Percentiles rank a stretch among this genome's conserved stretches.
These are phyloP conservation scores for Yamadazyma triangularis DNA, from an alignment of 1,139 yeast species.

Conservation along the genomic window DNA sequence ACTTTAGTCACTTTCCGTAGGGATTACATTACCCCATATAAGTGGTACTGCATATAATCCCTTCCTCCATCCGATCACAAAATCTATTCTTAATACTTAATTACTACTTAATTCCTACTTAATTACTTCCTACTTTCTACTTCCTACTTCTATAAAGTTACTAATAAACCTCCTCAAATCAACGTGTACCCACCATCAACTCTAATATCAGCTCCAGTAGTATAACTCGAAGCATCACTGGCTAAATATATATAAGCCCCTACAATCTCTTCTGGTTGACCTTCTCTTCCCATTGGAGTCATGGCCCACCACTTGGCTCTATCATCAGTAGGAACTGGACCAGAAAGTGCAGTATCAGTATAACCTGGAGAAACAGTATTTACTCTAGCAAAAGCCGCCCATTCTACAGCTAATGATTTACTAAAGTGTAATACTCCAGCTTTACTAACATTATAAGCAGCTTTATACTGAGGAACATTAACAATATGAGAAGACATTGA, in stretches of 20 bases:
- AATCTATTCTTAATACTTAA: no score
- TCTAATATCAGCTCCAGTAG: constrained; percentile 42
- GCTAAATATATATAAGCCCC: constrained; percentile 41
- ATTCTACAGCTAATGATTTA: constrained; percentile 51
- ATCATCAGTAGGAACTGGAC: constrained; percentile 34
- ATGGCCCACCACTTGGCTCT: constrained; percentile 34
- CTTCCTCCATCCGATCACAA: no score
- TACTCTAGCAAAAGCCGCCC: constrained; percentile 51
- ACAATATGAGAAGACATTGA: constrained; percentile 58
- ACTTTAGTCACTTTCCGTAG: no score
- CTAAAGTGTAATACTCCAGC: constrained; percentile 53
- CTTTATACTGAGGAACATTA: constrained; percentile 51
- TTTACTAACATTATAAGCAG: constrained; percentile 54
- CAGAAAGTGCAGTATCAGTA: constrained; percentile 48
- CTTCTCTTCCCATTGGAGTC: constrained; percentile 40
- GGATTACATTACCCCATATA: no score
- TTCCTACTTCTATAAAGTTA: no score
- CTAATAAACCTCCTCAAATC: no score
- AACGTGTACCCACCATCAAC: constrained; percentile 46
- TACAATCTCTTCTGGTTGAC: constrained; percentile 35
- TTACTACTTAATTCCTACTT: no score
- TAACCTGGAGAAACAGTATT: constrained; percentile 59
- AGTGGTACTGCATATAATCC: no score
- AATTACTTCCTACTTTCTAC: no score
- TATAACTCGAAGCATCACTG: constrained; percentile 36